Base-by-base conservation (phyloP, 2,329 filamentous ascomycete genomes). In the Aspergillus uvarum region DNA sequence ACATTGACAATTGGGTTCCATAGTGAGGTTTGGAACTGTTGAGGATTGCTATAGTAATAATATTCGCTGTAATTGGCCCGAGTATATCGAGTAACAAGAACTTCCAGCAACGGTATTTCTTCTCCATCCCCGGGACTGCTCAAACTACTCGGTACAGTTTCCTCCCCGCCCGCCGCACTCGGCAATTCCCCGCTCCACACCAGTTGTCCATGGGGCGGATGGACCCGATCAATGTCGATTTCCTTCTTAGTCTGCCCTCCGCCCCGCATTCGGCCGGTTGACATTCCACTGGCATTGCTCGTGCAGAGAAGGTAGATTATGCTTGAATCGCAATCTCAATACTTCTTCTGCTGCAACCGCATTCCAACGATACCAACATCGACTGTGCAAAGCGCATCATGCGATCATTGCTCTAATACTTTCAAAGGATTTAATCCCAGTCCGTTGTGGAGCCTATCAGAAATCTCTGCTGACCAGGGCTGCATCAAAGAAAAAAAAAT, bases 401-500 rank as follows among this genome's bases (percentile, higher is more conserved):
- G 38, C 38, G 38, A 44, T 19, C 16, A 44, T 16, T 8, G 16
- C 38, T 16, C 38, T 19, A 29, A 29, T 29, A 29, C 1, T n/a
- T 19, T 8, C n/a, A 10, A 12, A 44, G 38, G 38, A 44, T 44
- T 44, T 19, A n/a, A 44, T 44, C 38, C 38, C 38, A 16, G 38
- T 44, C 38, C 14, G 19, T 44, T 19, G 38, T 16, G 53, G 52
- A 55, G 24, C 21, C 52, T 16, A 53, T 21, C 38, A 24, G 35
- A 47, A 24, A 35, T 35, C 16, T 42, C 38, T 42, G 38, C 38
- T 42, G 29, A n/a, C 26, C 21, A n/a, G 31, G 51, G 38, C 53
- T 32, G n/a, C 48, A 26, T 26, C 47, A 51, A 56, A 50, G 38
- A 35, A 26, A 54, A 63, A 63, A 49, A 65, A 38, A 49, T 19